Base-by-base conservation (phyloP, 257 asterid genomes). In the Fraxinus quadrangulata region DNA sequence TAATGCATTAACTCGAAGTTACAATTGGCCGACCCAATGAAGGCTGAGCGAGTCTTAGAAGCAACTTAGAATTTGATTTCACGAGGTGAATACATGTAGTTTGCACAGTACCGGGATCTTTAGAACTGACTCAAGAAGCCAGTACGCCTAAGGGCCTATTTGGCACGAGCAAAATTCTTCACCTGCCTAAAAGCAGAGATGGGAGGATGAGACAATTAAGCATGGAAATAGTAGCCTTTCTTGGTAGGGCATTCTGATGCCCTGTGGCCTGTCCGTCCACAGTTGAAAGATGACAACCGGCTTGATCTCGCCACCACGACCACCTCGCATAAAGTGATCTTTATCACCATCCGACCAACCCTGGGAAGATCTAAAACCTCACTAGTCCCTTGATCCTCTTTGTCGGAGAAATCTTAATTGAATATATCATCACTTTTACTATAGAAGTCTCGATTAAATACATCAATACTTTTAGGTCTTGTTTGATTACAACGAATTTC, bases 361-460 rank as follows among this genome's bases (percentile, higher is more conserved):
- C 45, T 87, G 83, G 67, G 96, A 89, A 72, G 91, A 70, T 84
- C 94, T 88, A 66, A 80, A 74, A 67, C 94, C 91, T 72, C 96
- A 81, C 13, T 87, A 80, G 76, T 85, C 96, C 79, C 88, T 89
- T 6, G 83, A 81, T 34, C 98, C 90, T 84, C 96, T 88, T 34
- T 83, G 87, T 36, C 0, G 36, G 36, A 33, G 28, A 4, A 33
- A 5, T 33, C 4, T 33, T 33, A 33, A 33, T 31, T 33, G 36
- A 33, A 33, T 33, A 33, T 0, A 4, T 33, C 36, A 2, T 3
- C 6, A 33, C 36, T 33, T 33, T 33, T 33, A 31, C 33, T 31
- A 31, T 31, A 33, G 4, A 33, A 33, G 36, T 33, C 6, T 33
- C 6, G 33, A 33, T 33, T 33, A 0, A 33, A 33, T 33, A 33